Percentiles rank a stretch among this genome's conserved stretches.
Evolutionary conservation across 208 protist genomes (phyloP).

Genomic region (Tritrichomonas musculus): DNA sequence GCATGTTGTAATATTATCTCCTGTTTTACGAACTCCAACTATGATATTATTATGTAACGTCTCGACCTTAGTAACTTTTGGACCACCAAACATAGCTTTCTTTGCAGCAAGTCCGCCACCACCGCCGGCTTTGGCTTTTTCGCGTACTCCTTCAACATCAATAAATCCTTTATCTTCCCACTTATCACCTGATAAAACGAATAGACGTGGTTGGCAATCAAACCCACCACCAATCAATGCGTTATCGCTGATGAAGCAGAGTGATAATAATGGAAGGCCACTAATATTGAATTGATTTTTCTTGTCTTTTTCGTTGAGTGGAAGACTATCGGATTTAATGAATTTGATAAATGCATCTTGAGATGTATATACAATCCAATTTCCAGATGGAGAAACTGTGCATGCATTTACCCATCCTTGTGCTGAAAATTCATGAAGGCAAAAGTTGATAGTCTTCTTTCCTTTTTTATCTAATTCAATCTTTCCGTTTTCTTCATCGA

Average conservation of each 20-base stretch:
- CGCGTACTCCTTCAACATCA: neutral
- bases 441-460: neutral
- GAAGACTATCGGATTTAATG: too few relatives aligned
- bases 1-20: neutral
- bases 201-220: constrained; percentile 42
- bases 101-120: neutral
- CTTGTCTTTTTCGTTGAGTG: too few relatives aligned
- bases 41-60: constrained; percentile 17
- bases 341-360: constrained; percentile 40
- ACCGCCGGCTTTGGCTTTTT: neutral
- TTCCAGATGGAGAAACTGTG: constrained; percentile 60
- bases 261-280: constrained; percentile 38
- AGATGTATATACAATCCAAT: constrained; percentile 55
- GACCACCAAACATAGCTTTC: neutral
- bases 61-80: neutral
- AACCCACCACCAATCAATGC: constrained; percentile 44
- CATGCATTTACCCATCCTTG: constrained; percentile 65
- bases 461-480: neutral
- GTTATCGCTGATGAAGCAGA: constrained; percentile 45
- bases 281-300: neutral
- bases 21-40: neutral
- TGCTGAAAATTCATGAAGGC: neutral
- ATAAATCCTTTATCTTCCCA: neutral
- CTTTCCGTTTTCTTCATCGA: neutral
- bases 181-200: constrained; percentile 10